These are phyloP conservation scores for Taphrina confusa DNA, from an alignment of 1,139 yeast genomes.

Conservation along the genomic window DNA sequence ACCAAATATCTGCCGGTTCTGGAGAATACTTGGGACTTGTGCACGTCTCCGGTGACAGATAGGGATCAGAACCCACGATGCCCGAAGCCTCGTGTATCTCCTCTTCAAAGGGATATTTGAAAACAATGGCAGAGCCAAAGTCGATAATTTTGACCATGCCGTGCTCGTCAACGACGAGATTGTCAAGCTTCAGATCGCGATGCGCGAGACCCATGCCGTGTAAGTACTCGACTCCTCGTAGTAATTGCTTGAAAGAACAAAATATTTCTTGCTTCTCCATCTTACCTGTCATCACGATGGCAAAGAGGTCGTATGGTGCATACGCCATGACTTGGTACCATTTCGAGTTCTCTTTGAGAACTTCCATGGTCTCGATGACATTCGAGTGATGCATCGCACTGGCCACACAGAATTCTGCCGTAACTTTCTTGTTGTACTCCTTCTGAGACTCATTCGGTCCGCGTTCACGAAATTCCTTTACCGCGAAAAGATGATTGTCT, in stretches of 20 bases:
- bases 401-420: conserved; percentile 96
- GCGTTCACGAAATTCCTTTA: conserved; percentile 89
- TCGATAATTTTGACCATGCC: conserved; percentile 92
- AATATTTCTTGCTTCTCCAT: conserved; percentile 83
- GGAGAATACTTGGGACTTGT: conserved; percentile 76
- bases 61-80: conserved; percentile 96
- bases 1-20: conserved; percentile 92
- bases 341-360: conserved; percentile 79
- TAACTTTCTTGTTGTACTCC: conserved; percentile 91
- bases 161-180: conserved; percentile 81
- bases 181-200: conserved; percentile 90
- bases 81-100: conserved; percentile 82
- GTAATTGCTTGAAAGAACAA: conserved; percentile 84
- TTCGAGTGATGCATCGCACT: conserved; percentile 93
- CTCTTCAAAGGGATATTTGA: conserved; percentile 84
- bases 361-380: conserved; percentile 89
- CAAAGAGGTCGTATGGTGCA: conserved; percentile 87
- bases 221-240: conserved; percentile 78
- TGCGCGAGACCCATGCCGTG: conserved; percentile 91
- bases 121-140: conserved; percentile 94
- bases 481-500: conserved; percentile 87
- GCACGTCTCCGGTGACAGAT: conserved; percentile 93
- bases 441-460: conserved; percentile 79
- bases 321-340: conserved; percentile 97
- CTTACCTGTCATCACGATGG: conserved; percentile 94